phyloP scores from a whole-genome alignment of 148 eudicot genomes.

The Limonium bicolor region DNA sequence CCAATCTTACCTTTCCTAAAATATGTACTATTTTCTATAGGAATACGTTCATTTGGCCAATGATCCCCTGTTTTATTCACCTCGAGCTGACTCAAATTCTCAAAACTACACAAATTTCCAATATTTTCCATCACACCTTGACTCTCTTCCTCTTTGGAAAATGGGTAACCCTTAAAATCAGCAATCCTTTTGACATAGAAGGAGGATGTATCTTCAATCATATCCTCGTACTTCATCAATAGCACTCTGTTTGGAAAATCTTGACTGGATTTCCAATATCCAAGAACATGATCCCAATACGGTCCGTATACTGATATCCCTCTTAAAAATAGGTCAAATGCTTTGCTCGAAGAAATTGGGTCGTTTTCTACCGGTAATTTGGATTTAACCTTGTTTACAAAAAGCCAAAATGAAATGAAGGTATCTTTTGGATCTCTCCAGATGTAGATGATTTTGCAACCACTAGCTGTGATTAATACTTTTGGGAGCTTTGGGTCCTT shows the following conservation, averaged over 20 bases:
- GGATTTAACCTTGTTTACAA: too few species aligned
- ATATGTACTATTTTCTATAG: too few species aligned
- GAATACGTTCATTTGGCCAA: too few species aligned
- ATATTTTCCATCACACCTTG: conserved; percentile 8
- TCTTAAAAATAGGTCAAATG: background rate
- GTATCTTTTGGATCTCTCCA: too few species aligned
- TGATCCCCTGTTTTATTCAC: too few species aligned
- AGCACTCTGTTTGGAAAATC: background rate
- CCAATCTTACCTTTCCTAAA: too few species aligned
- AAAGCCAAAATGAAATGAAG: too few species aligned
- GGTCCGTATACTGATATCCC: background rate
- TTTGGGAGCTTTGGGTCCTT: too few species aligned
- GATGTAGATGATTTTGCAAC: too few species aligned
- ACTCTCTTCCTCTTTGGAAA: conserved; percentile 10
- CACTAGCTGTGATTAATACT: too few species aligned
- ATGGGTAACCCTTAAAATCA: conserved; percentile 14
- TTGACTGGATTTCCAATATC: background rate
- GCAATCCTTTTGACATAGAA: conserved; percentile 10
- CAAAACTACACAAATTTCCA: conserved; percentile 12
- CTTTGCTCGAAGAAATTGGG: background rate
- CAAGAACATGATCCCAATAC: background rate
- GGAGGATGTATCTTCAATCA: conserved; percentile 8
- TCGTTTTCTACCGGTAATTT: too few species aligned
- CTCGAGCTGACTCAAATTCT: background rate
- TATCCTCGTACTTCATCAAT: conserved; percentile 19